Base-by-base conservation (phyloP, 2,329 filamentous ascomycete species). In the Fusarium subglutinans region DNA sequence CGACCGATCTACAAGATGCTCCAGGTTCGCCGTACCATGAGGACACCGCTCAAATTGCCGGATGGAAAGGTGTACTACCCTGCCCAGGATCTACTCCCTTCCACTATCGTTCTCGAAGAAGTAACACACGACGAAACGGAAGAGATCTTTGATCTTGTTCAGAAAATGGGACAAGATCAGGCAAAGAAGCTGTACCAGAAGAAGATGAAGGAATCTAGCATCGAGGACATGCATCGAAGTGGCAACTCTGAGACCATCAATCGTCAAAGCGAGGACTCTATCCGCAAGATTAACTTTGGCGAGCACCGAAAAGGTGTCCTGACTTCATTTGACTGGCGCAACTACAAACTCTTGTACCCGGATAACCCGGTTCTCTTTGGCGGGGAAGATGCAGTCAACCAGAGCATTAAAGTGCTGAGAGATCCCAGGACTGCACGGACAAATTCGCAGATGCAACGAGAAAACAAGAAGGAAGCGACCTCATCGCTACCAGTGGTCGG, bases 111-210 rank as follows among this genome's bases (percentile, higher is more conserved):
- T 6, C 8, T 22, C 3, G 44, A 47, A 47, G 24, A 22, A 47
- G 24, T 22, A 22, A 8, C 24, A 8, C 24, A 47, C 0, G 12
- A 47, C 8, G 44, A 47, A 28, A 47, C 12, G 18, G 3, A 10
- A 6, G 8, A 20, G 0, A 22, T 41, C 2, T 1, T 9, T 14
- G 13, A 41, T 41, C 0, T 0, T 6, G 38, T 41, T 41, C 38
- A 22, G 3, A 6, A 1, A 1, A 45, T 20, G 24, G 24, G 44
- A 14, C 24, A 28, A 8, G 0, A 7, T 12, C 44, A 47, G 3
- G 44, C 24, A 10, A 13, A 14, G 24, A 45, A 45, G 43, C 7
- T 26, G 11, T 26, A 9, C 17, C 5, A 26, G 8, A 8, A 26
- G 5, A 45, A 20, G 24, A 40, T 22, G 38, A 26, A 45, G 17